Percentiles rank a stretch among this genome's conserved stretches.
Evolutionary conservation across 192 early-diverging fungal genomes (phyloP).

Genomic region (Coemansia sp.): DNA sequence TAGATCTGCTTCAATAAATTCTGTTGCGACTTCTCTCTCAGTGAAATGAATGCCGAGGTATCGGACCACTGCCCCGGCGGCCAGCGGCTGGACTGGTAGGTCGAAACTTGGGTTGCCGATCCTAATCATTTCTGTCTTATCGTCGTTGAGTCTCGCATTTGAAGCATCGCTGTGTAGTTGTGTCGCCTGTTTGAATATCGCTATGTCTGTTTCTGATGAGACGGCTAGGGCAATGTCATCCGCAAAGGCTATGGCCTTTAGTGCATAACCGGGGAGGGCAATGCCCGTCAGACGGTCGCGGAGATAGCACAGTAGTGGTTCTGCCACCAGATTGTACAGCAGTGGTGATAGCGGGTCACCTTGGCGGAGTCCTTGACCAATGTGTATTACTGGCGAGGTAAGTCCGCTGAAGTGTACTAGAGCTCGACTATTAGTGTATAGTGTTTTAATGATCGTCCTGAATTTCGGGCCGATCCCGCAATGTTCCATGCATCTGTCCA

Average conservation of each 20-base stretch:
- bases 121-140: constrained; percentile 11
- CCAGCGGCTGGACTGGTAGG: background rate
- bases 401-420: background rate
- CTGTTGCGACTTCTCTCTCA: no score
- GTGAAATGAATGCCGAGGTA: no score
- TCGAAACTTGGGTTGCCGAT: constrained; percentile 4
- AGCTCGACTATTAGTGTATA: constrained; percentile 2
- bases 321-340: constrained; percentile 6
- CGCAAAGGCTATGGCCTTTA: constrained; percentile 7
- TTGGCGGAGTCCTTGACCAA: constrained; percentile 9
- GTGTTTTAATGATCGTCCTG: background rate
- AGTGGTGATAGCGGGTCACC: constrained; percentile 15
- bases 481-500: background rate
- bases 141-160: constrained; percentile 7
- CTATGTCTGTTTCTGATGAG: background rate
- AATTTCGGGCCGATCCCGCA: background rate
- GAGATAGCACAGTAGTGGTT: constrained; percentile 10
- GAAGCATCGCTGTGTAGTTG: constrained; percentile 1
- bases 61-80: no score
- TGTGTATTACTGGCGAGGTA: background rate
- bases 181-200: background rate
- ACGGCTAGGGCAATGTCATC: constrained; percentile 9
- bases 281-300: background rate
- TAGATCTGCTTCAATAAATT: no score
- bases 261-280: background rate